Evolutionary conservation across 2,329 filamentous ascomycete species (phyloP).

Genomic region (Ophiosphaerella korrae): DNA sequence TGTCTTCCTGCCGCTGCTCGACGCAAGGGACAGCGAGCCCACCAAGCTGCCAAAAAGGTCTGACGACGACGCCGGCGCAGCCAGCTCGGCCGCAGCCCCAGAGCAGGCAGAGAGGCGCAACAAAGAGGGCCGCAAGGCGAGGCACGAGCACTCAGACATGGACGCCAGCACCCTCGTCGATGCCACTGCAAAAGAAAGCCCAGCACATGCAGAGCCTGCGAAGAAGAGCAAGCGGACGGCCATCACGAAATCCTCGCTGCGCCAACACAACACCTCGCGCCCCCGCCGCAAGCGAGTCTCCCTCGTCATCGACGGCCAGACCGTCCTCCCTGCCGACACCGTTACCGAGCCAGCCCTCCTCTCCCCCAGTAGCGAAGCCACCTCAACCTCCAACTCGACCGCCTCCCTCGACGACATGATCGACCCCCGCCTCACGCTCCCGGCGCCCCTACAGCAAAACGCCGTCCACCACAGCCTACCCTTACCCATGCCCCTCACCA

Average conservation of each 20-base stretch:
- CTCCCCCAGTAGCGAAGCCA: constrained; percentile 38
- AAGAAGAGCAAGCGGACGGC: constrained; percentile 35
- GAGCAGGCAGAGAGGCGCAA: constrained; percentile 23
- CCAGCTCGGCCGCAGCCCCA: neutral
- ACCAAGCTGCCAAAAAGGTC: constrained; percentile 31
- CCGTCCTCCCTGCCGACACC: constrained; percentile 45
- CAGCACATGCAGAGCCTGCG: constrained; percentile 6
- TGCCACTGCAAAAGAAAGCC: neutral
- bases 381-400: constrained; percentile 37
- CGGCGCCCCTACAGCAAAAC: constrained; percentile 21
- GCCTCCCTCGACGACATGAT: constrained; percentile 40
- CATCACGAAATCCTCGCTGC: constrained; percentile 42
- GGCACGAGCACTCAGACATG: constrained; percentile 22
- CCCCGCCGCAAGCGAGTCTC: constrained; percentile 43
- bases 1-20: constrained; percentile 44
- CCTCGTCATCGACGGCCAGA: constrained; percentile 46
- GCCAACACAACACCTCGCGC: constrained; percentile 27
- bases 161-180: constrained; percentile 14
- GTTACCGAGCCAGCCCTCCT: constrained; percentile 32
- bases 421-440: constrained; percentile 35
- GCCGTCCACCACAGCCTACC: constrained; percentile 41
- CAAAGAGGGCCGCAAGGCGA: constrained; percentile 23
- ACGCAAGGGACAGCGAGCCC: constrained; percentile 31
- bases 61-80: neutral
- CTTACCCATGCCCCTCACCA: constrained; percentile 24